Evolutionary conservation across 805 yeast species (phyloP).

Genomic region (Kuraishia borneana): DNA sequence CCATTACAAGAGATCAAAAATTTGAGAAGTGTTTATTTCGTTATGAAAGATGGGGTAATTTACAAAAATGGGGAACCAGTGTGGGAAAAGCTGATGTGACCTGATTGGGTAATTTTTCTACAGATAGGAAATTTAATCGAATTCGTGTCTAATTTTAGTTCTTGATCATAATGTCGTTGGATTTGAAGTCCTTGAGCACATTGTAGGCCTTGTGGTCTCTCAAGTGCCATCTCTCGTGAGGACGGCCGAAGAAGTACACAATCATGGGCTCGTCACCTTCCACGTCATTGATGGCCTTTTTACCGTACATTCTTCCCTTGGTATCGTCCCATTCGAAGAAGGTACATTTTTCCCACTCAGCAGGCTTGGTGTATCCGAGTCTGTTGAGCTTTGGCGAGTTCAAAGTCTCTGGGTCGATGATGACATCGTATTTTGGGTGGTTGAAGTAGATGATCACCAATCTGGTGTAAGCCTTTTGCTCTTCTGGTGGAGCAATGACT

Average conservation of each 20-base stretch:
- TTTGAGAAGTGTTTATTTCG: conserved; percentile 10
- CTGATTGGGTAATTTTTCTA: no score
- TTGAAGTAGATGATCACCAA: conserved; percentile 31
- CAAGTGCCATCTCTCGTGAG: conserved; percentile 33
- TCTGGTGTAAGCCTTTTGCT: conserved; percentile 24
- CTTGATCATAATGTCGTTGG: no score
- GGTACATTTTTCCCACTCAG: conserved; percentile 24
- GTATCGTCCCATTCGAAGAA: conserved; percentile 32
- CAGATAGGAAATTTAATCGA: no score
- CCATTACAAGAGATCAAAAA: conserved; percentile 8
- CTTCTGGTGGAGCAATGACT: conserved; percentile 32
- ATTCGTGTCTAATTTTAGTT: no score
- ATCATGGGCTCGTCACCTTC: conserved; percentile 25
- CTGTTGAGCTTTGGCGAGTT: conserved; percentile 23
- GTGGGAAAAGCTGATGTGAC: not conserved
- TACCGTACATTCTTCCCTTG: conserved; percentile 34
- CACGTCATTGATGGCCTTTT: conserved; percentile 20
- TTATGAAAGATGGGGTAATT: conserved; percentile 16
- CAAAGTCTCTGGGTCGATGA: conserved; percentile 28
- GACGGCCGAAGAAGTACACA: conserved; percentile 25
- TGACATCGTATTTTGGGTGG: conserved; percentile 23
- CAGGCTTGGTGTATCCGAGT: conserved; percentile 19
- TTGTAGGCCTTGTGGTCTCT: conserved; percentile 9
- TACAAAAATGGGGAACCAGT: conserved; percentile 8
- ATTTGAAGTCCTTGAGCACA: no score